Evolutionary conservation across 345 rosid species (phyloP), one percentile per base, ranked within the genome.

Genomic region (Psidium friedrichsthalianum): DNA sequence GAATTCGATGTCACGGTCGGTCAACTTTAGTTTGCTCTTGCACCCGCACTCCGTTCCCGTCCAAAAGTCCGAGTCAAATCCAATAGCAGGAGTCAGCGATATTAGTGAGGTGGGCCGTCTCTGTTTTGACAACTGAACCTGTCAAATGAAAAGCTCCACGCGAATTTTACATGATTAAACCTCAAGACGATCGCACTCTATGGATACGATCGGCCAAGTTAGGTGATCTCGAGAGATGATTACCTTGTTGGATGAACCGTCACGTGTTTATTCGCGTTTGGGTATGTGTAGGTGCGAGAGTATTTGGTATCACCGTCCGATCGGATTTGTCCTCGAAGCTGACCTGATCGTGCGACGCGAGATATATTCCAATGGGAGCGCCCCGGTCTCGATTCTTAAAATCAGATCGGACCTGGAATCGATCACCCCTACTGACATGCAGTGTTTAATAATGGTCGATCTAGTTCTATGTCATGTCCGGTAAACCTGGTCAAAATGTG

Each of bases 221-320:
- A 8, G 13, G 78, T 32, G 11, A 8, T 18, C 0, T 64, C 12
- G 12, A 5, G 44, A 8, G 44, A 15, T 0, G 0, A 15, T 64
- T 1, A 61, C 40, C 40, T 15, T 27, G 3, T 7, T 5, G 6
- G 20, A 40, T 15, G 42, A 16, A 20, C 76, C 2, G 12, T 9
- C 42, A 9, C 21, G 8, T 64, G 1, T 6, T 32, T 32, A 16
- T 32, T 8, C 1, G 2, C 1, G 16, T 0, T 8, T 8, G 8
- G 16, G 12, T 32, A 3, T 11, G 10, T 29, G 40, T 8, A 16
- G 6, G 44, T 22, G 8, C 56, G 0, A 53, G 56, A 53, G 21
- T 6, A 18, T 54, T 15, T 16, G 7, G 56, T 16, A 9, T 54
- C 20, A 6, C 3, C 18, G 18, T 16, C 56, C 56, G 21, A 18